Evolutionary conservation across 2,329 filamentous ascomycete genomes (phyloP), one percentile per base, ranked within the genome.

Genomic region (Xylaria sp.): DNA sequence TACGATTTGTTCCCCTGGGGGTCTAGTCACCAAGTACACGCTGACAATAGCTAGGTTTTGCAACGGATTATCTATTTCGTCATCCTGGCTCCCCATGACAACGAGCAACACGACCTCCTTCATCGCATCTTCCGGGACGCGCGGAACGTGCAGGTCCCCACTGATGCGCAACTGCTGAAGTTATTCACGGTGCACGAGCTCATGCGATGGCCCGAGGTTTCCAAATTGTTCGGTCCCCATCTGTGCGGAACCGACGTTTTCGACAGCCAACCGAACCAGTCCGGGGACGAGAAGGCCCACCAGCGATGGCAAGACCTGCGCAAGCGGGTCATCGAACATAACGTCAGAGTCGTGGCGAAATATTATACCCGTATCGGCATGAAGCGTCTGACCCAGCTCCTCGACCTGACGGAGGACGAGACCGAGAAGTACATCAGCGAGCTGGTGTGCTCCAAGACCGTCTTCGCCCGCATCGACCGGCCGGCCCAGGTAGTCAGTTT

Each of bases 371-470:
- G 94, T 65, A 96, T 99, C 70, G 88, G 91, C 72, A 94, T 97
- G 83, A 86, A 87, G 61, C 90, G 94, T 29, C 80, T 99, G 57
- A 96, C 92, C 7, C 84, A 94, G 73, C 84, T 99, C 24, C 85
- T 99, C 52, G 94, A 99, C 71, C 80, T 99, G 63, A 89, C 88
- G 1, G 92, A 96, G 72, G 91, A 96, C 56, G 94, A 99, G 80
- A 97, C 94, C 8, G 94, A 99, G 77, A 96, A 96, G 81, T 97
- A 97, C 78, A 96, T 99, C 68, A 96, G 91, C 72, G 91, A 99
- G 67, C 80, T 99, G 57, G 94, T 99, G 45, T 97, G 92, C 39
- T 92, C 90, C 62, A 97, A 97, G 85, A 99, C 94, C 7, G 93
- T 99, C 60, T 96, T 94, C 69, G 94, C 94, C 59, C 95, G 96